These are phyloP conservation scores for Trichaptum fuscoviolaceum DNA, from an alignment of 768 basidiomycete genomes.

Conservation along the genomic window DNA sequence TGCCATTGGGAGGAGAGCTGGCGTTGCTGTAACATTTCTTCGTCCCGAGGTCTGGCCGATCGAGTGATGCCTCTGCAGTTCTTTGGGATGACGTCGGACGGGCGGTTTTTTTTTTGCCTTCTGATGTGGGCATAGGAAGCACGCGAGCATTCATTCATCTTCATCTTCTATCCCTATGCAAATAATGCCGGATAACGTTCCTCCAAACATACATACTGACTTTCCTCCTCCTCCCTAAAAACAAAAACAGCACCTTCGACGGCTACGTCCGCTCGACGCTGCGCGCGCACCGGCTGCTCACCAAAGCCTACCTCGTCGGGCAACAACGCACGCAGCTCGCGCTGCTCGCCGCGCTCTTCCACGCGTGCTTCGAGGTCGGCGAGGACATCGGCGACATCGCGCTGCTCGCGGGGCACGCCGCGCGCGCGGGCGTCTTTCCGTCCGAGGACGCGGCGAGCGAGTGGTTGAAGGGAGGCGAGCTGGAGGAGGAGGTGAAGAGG, in stretches of 20 bases:
- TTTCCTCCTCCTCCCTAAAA: slow-evolving; percentile 8
- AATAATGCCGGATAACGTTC: neutral
- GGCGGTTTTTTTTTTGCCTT: no score
- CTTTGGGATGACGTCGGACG: neutral
- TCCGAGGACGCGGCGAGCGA: slow-evolving; percentile 59
- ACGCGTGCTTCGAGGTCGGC: slow-evolving; percentile 58
- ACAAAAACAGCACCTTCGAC: slow-evolving; percentile 41
- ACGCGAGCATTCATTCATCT: neutral
- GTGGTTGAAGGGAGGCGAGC: slow-evolving; percentile 64
- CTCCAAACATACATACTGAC: neutral
- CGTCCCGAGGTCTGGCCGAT: neutral
- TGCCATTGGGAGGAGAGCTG: no score
- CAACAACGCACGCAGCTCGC: slow-evolving; percentile 57
- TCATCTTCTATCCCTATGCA: neutral
- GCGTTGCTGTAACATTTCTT: neutral
- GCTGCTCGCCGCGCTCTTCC: slow-evolving; percentile 53
- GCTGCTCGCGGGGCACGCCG: slow-evolving; percentile 56
- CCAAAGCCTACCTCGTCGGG: slow-evolving; percentile 59
- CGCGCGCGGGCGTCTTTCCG: slow-evolving; percentile 49
- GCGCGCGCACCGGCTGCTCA: slow-evolving; percentile 63
- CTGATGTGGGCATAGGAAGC: neutral
- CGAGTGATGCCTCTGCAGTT: neutral
- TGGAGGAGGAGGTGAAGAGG: slow-evolving; percentile 55
- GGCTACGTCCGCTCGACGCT: slow-evolving; percentile 64
- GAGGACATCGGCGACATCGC: slow-evolving; percentile 58